Percentiles rank a stretch among this genome's conserved stretches.
These are phyloP conservation scores for Phoenix dactylifera DNA, from an alignment of 176 grass and related monocot genomes.

Conservation along the genomic window DNA sequence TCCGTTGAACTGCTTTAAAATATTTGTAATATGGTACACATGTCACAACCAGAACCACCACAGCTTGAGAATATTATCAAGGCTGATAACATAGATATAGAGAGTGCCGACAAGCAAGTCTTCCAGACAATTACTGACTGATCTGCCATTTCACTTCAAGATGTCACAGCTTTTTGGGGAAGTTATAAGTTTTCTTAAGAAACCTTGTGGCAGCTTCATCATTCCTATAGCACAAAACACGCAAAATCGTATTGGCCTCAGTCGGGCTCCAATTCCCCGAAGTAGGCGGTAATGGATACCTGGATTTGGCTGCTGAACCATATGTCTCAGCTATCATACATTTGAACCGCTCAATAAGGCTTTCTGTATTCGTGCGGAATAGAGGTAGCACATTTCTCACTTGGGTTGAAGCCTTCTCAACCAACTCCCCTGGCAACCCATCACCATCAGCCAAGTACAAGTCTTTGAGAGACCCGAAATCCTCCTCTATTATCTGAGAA, in stretches of 20 bases:
- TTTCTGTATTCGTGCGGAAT: conserved; percentile 49
- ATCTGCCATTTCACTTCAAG: neutral
- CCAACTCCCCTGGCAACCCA: conserved; percentile 83
- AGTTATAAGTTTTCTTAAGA: conserved; percentile 90
- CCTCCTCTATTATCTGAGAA: conserved; percentile 58
- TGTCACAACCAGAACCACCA: too few species aligned
- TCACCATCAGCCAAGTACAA: conserved; percentile 88
- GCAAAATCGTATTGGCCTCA: conserved; percentile 77
- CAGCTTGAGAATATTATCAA: too few species aligned
- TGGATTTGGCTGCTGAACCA: conserved; percentile 43
- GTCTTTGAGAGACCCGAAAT: conserved; percentile 67
- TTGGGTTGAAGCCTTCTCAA: conserved; percentile 81
- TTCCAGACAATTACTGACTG: neutral
- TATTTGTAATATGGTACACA: too few species aligned
- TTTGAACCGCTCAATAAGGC: conserved; percentile 70
- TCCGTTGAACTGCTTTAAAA: too few species aligned
- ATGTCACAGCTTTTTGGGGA: conserved; percentile 73
- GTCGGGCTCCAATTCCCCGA: conserved; percentile 74
- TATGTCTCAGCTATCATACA: conserved; percentile 47
- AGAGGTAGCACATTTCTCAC: conserved; percentile 86
- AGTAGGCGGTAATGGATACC: conserved; percentile 57
- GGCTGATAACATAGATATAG: too few species aligned
- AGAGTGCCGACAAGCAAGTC: too few species aligned
- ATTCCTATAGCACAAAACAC: conserved; percentile 79
- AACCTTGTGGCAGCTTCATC: conserved; percentile 86